Percentiles rank a stretch among this genome's conserved stretches.
These are phyloP conservation scores for Bidens hawaiensis DNA, from an alignment of 140 eudicot genomes.

Conservation along the genomic window DNA sequence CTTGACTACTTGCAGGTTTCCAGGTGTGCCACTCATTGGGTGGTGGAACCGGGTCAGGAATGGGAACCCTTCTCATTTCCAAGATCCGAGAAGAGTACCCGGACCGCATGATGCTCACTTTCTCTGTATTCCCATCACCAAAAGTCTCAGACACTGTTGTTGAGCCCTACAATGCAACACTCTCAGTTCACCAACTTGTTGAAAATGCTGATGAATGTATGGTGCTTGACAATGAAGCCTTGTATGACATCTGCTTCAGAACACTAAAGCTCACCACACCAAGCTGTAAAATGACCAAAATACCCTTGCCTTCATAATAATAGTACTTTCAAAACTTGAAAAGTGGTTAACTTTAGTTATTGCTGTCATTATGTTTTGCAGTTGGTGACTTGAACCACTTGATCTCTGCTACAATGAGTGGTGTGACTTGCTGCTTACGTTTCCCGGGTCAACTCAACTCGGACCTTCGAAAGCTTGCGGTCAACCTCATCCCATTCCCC, in stretches of 20 bases:
- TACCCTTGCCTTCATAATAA: background rate
- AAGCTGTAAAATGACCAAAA: conserved; percentile 43
- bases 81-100: conserved; percentile 69
- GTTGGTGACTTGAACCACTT: conserved; percentile 70
- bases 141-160: conserved; percentile 70
- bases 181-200: conserved; percentile 71
- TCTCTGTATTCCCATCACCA: conserved; percentile 63
- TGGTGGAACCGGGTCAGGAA: conserved; percentile 76
- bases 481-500: conserved; percentile 59
- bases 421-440: conserved; percentile 65
- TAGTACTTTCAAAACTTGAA: background rate
- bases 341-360: background rate
- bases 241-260: conserved; percentile 62
- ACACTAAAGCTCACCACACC: conserved; percentile 69
- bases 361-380: conserved; percentile 16
- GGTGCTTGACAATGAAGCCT: conserved; percentile 68
- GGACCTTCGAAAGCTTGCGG: conserved; percentile 65
- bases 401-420: conserved; percentile 74
- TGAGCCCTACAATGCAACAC: conserved; percentile 72
- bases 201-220: conserved; percentile 78
- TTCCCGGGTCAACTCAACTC: conserved; percentile 76
- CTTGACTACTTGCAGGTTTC: conserved; percentile 40
- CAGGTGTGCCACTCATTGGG: conserved; percentile 75
- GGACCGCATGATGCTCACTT: conserved; percentile 74
- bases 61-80: conserved; percentile 75